A percentile compares a stretch with the other conserved stretches of the same genome.
Evolutionary conservation across 108 stramenopile species (phyloP).

Genomic region (Nitzschia putrida): DNA sequence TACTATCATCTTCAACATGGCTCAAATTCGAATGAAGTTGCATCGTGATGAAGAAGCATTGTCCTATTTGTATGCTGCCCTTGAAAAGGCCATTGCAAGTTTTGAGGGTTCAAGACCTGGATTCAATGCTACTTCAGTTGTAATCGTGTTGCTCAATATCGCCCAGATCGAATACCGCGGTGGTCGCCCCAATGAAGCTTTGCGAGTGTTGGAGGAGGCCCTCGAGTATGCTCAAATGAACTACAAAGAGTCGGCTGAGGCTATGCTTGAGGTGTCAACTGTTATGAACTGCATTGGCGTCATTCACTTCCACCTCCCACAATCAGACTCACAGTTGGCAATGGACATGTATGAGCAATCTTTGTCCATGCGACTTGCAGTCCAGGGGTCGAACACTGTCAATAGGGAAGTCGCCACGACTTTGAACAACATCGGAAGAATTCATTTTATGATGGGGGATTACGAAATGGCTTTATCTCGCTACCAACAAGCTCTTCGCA

Average conservation of each 20-base stretch:
- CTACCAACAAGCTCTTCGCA: slow-evolving; percentile 48
- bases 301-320: slow-evolving; percentile 39
- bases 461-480: slow-evolving; percentile 38
- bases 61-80: slow-evolving; percentile 27
- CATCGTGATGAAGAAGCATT: slow-evolving; percentile 31
- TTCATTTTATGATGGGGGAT: slow-evolving; percentile 61
- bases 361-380: slow-evolving; percentile 39
- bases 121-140: neutral
- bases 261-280: slow-evolving; percentile 18
- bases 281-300: slow-evolving; percentile 53
- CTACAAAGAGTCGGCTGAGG: slow-evolving; percentile 21
- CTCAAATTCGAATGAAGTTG: slow-evolving; percentile 32
- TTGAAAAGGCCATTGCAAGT: slow-evolving; percentile 1
- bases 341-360: slow-evolving; percentile 44
- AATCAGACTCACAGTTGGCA: slow-evolving; percentile 35
- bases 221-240: slow-evolving; percentile 16
- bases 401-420: slow-evolving; percentile 39
- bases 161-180: slow-evolving; percentile 48
- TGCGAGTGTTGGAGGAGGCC: slow-evolving; percentile 32
- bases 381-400: slow-evolving; percentile 33
- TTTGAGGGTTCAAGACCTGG: neutral
- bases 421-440: slow-evolving; percentile 66
- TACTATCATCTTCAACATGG: slow-evolving; percentile 55
- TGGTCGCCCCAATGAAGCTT: slow-evolving; percentile 25
- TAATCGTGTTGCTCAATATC: slow-evolving; percentile 52